phyloP scores from a whole-genome alignment of 306 rosid species.

The Cucumis sativus region Cucumber_9930_V3 NC_026660.2:26560501-26561000 shows the following conservation, averaged over 20 bases:
- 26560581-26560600: constrained; percentile 63
- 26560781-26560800: constrained; percentile 13
- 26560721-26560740: constrained; percentile 31
- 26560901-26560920: constrained; percentile 1
- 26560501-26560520: constrained; percentile 22
- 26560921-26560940: not conserved
- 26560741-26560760: not conserved
- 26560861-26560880: not conserved
- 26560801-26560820: constrained; percentile 48
- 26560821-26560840: constrained; percentile 52
- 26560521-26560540: constrained; percentile 57
- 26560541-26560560: constrained; percentile 58
- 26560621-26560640: not conserved
- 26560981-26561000: not conserved
- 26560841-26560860: constrained; percentile 46
- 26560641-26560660: constrained; percentile 15
- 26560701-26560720: constrained; percentile 61
- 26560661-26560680: constrained; percentile 23
- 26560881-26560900: constrained; percentile 1
- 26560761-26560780: constrained; percentile 1
- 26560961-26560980: not conserved
- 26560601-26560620: not conserved
- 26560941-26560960: not conserved
- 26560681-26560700: constrained; percentile 59
- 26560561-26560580: constrained; percentile 41